Evolutionary conservation across 805 yeast genomes (phyloP).

Genomic region (Pichia ethanolica): DNA sequence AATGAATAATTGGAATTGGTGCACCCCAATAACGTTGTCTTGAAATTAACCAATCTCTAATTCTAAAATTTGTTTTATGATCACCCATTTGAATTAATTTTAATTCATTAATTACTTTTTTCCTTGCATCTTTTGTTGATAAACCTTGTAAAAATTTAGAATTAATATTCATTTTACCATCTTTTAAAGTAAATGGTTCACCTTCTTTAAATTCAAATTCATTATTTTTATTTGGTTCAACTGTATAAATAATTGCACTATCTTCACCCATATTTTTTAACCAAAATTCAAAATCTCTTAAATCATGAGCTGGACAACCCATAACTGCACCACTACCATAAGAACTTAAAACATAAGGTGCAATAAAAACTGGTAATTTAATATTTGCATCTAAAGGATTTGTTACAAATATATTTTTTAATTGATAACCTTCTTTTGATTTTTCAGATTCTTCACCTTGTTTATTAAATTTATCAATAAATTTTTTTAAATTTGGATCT

Average conservation of each 20-base stretch:
- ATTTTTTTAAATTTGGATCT: slow-evolving; percentile 37
- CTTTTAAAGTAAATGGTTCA: slow-evolving; percentile 31
- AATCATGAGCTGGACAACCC: slow-evolving; percentile 97
- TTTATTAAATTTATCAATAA: slow-evolving; percentile 34
- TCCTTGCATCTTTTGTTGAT: slow-evolving; percentile 42
- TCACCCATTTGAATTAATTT: slow-evolving; percentile 34
- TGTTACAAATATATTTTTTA: slow-evolving; percentile 36
- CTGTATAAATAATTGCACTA: slow-evolving; percentile 34
- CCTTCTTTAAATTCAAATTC: slow-evolving; percentile 7
- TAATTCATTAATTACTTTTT: slow-evolving; percentile 37
- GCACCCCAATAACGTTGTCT: slow-evolving; percentile 98
- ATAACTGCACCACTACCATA: slow-evolving; percentile 94
- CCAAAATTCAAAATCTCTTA: slow-evolving; percentile 83
- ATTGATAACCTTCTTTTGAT: slow-evolving; percentile 53
- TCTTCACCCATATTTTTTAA: slow-evolving; percentile 42
- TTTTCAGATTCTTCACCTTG: slow-evolving; percentile 31
- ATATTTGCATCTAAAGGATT: slow-evolving; percentile 51
- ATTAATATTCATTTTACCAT: slow-evolving; percentile 42
- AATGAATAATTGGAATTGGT: slow-evolving; percentile 92
- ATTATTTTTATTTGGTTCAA: slow-evolving; percentile 31
- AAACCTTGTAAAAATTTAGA: slow-evolving; percentile 48
- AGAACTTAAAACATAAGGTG: slow-evolving; percentile 78
- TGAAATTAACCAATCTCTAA: slow-evolving; percentile 92
- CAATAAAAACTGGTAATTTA: slow-evolving; percentile 70
- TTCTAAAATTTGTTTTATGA: slow-evolving; percentile 44